phyloP scores from a whole-genome alignment of 768 basidiomycete genomes.

The Suillus alpinus region DNA sequence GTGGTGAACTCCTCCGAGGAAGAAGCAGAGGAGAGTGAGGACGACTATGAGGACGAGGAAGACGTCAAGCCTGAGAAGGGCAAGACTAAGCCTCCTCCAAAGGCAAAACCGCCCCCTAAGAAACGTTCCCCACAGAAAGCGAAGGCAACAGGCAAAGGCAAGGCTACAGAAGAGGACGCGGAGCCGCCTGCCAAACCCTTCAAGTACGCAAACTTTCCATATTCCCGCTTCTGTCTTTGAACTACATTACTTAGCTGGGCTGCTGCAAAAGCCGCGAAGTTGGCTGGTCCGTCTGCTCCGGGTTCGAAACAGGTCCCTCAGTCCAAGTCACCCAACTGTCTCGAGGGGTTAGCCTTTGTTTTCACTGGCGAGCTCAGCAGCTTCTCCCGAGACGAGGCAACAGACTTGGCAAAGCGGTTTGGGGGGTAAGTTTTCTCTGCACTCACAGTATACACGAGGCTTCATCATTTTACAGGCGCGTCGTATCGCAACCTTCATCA shows the following conservation, averaged over 20 bases:
- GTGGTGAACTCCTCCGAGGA: slow-evolving; percentile 30
- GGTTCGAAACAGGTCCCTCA: slow-evolving; percentile 65
- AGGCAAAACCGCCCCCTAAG: slow-evolving; percentile 19
- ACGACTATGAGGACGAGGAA: slow-evolving; percentile 15
- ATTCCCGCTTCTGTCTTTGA: background rate
- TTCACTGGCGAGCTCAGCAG: slow-evolving; percentile 92
- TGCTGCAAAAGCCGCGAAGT: slow-evolving; percentile 56
- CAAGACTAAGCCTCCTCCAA: slow-evolving; percentile 1
- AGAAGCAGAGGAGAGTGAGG: slow-evolving; percentile 18
- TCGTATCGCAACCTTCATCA: slow-evolving; percentile 82
- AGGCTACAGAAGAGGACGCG: slow-evolving; percentile 7
- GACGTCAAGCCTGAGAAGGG: slow-evolving; percentile 5
- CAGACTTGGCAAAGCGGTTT: slow-evolving; percentile 87
- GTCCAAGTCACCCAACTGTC: slow-evolving; percentile 74
- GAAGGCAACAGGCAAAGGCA: slow-evolving; percentile 17
- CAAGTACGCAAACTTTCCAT: slow-evolving; percentile 17
- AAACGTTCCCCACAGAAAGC: slow-evolving; percentile 15
- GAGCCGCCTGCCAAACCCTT: slow-evolving; percentile 14
- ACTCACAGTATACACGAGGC: background rate
- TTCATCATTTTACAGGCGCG: slow-evolving; percentile 54
- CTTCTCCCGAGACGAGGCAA: slow-evolving; percentile 84
- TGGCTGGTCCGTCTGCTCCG: slow-evolving; percentile 53
- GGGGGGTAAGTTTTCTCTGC: slow-evolving; percentile 66
- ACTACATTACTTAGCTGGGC: slow-evolving; percentile 38
- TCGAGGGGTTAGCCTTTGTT: slow-evolving; percentile 86